A percentile compares a stretch with the other conserved stretches of the same genome.
Evolutionary conservation across 2,329 filamentous ascomycete genomes (phyloP).

Genomic region (Fusarium avenaceum): DNA sequence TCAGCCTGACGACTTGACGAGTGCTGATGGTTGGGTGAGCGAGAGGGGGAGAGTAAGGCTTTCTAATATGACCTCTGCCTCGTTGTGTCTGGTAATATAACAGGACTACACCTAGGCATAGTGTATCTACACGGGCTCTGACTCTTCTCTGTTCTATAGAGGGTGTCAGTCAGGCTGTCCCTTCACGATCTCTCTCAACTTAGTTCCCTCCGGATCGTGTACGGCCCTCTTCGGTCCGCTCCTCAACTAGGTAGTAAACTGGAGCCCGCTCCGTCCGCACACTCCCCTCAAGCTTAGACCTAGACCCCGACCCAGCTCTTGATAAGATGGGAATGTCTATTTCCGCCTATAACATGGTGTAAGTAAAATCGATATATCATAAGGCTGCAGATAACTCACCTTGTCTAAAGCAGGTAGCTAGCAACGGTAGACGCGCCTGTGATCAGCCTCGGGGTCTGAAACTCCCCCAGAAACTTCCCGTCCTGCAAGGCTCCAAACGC

Average conservation of each 20-base stretch:
- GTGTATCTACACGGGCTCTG: neutral
- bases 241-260: slow-evolving; percentile 36
- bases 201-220: slow-evolving; percentile 43
- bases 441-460: slow-evolving; percentile 35
- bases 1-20: slow-evolving; percentile 27
- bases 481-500: slow-evolving; percentile 28
- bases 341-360: slow-evolving; percentile 1
- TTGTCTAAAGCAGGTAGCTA: neutral
- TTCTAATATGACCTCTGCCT: slow-evolving; percentile 15
- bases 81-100: neutral
- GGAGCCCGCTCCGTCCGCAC: slow-evolving; percentile 35
- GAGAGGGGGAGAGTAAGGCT: slow-evolving; percentile 1
- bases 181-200: slow-evolving; percentile 16
- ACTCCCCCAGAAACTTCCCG: slow-evolving; percentile 27
- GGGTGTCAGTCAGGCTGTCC: slow-evolving; percentile 33
- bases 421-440: slow-evolving; percentile 11
- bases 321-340: slow-evolving; percentile 1
- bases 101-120: neutral
- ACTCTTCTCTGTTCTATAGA: slow-evolving; percentile 23
- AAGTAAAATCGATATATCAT: neutral
- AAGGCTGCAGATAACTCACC: neutral
- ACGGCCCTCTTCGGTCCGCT: slow-evolving; percentile 46
- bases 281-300: slow-evolving; percentile 31
- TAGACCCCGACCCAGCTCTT: neutral
- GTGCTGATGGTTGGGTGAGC: slow-evolving; percentile 3